Conservation (phyloP, 495 filamentous ascomycete genomes). For the Annulohypoxylon bovei region DNA sequence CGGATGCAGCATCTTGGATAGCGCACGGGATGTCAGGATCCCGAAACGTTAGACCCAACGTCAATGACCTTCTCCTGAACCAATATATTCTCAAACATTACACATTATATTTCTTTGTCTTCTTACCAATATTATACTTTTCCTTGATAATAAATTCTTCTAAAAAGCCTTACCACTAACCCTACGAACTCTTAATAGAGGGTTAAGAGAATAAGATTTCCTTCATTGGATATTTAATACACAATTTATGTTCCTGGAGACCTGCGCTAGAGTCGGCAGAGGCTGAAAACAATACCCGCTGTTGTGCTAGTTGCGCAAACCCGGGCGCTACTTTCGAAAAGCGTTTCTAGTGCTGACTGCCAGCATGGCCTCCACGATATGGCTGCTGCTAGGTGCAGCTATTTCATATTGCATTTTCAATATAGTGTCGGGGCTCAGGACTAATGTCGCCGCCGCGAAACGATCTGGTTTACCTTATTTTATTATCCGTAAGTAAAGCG, state of each 20-base stretch:
- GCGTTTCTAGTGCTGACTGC: background rate
- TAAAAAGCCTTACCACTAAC: background rate
- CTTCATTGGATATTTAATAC: background rate
- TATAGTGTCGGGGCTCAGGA: conserved; percentile 44
- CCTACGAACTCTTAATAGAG: background rate
- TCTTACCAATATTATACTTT: background rate
- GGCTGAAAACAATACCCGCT: background rate
- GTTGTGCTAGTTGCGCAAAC: conserved; percentile 7
- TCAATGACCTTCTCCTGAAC: conserved; percentile 5
- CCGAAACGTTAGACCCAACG: conserved; percentile 38
- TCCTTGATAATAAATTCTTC: background rate
- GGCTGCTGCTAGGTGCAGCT: conserved; percentile 27
- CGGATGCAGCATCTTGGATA: conserved; percentile 19
- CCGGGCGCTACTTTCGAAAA: background rate
- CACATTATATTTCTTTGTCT: conserved; percentile 20
- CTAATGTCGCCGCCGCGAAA: conserved; percentile 58
- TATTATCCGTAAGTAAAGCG: conserved; percentile 54
- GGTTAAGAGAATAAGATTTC: background rate
- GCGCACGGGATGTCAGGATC: conserved; percentile 36
- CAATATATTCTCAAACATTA: conserved; percentile 13
- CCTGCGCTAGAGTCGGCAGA: background rate
- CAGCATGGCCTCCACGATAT: conserved; percentile 20
- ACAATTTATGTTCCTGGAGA: background rate
- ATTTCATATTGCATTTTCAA: conserved; percentile 36
- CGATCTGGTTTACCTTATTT: conserved; percentile 55